Evolutionary conservation across 2,329 filamentous ascomycete species (phyloP), one percentile per base, ranked within the genome.

Genomic region (Dothistroma pini): DNA sequence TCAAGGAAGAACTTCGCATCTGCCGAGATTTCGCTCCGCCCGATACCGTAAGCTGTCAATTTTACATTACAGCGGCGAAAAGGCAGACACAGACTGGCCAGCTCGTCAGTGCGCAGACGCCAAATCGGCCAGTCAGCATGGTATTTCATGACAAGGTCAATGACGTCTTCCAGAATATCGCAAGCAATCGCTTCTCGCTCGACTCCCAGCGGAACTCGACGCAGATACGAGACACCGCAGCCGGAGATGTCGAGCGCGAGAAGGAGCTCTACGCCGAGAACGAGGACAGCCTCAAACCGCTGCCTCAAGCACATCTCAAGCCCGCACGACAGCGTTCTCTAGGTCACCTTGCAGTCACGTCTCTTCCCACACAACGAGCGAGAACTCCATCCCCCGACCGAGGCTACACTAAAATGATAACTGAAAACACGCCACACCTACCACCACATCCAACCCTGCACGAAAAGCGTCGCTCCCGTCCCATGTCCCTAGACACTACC

Each of bases 1-100:
- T 97, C 81, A 90, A 91, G 66, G 93, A 97, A 76, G 93, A 97
- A 75, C 81, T 97, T 61, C 86, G 92, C 53, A 96, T 97, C 70
- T 96, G 93, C 77, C 86, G 91, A 69, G 91, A 97, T 75, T 89
- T 87, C 54, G 93, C 93, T 10, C 93, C 93, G 1, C 89, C 90
- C 0, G 91, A 95, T 72, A 89, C 90, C 32, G 90, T 97, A 9
- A 90, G 90, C 25, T 97, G 93, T 79, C 93, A 96, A 74, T 97
- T 97, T 80, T 97, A 91, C 76, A 90, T 97, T 67, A 97, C 93
- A 0, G 86, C 89, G 0, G 84, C 91, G 8, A 88, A 89, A 67
- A 80, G 87, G 54, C 77, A 72, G 62, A 66, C 69, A 8, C 47
- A 79, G 77, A 74, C 80, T 78, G 71, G 85, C 76, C 60, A 73